phyloP scores from a whole-genome alignment of 78 protist genomes.

The Planoprotostelium fungivorum region DNA sequence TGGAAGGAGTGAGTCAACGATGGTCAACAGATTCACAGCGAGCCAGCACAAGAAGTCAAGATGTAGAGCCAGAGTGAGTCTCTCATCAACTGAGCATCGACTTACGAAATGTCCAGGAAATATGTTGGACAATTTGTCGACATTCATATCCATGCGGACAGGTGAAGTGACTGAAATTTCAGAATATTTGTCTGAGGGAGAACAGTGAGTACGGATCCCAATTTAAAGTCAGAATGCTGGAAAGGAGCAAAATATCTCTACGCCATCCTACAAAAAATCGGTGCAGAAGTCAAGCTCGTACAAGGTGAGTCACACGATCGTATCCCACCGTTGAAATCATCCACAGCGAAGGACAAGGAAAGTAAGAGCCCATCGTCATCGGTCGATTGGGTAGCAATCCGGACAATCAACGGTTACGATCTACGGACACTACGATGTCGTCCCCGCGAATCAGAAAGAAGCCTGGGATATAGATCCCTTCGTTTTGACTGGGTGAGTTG shows the following conservation, averaged over 20 bases:
- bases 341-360: neutral
- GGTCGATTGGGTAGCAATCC: slow-evolving; percentile 12
- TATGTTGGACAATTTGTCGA: neutral
- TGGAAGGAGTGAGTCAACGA: too few species aligned
- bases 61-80: neutral
- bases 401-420: slow-evolving; percentile 12
- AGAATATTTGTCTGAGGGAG: too few species aligned
- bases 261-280: neutral
- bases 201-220: neutral
- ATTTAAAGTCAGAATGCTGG: neutral
- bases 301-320: neutral
- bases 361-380: slow-evolving; percentile 3
- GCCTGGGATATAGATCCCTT: slow-evolving; percentile 35
- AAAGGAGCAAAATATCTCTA: neutral
- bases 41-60: neutral
- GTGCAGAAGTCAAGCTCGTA: neutral
- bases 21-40: too few species aligned
- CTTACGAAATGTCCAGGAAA: neutral
- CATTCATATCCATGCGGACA: neutral
- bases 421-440: slow-evolving; percentile 64
- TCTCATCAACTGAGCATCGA: neutral
- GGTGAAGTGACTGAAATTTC: too few species aligned
- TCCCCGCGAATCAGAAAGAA: slow-evolving; percentile 8
- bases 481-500: neutral
- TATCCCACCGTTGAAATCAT: neutral